These are phyloP conservation scores for Arachnomyces sp. DNA, from an alignment of 2,329 filamentous ascomycete species.

Conservation along the genomic window DNA sequence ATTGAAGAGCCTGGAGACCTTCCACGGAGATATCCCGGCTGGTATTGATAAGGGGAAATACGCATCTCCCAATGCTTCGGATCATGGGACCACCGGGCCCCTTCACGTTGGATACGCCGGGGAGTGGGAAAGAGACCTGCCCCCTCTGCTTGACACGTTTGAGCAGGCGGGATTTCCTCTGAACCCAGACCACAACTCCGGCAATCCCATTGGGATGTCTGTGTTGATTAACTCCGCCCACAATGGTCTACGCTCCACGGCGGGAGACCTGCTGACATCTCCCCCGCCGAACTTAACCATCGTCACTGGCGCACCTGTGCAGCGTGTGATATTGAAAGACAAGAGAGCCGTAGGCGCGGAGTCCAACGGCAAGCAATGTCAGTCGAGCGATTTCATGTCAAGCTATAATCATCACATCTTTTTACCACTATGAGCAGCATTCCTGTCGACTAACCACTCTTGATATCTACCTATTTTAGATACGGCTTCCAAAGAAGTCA, in stretches of 20 bases:
- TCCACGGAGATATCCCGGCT: constrained; percentile 36
- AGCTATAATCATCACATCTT: not conserved
- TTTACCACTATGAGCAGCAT: too few relatives aligned
- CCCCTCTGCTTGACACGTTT: constrained; percentile 40
- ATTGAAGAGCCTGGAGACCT: constrained; percentile 49
- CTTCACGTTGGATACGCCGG: constrained; percentile 43
- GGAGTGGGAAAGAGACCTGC: constrained; percentile 45
- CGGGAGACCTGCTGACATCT: constrained; percentile 42
- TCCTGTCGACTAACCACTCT: constrained; percentile 1
- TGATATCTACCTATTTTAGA: constrained; percentile 15
- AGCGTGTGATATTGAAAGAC: constrained; percentile 41
- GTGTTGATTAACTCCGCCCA: constrained; percentile 44
- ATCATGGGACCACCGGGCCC: constrained; percentile 46
- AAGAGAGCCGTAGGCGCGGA: constrained; percentile 42
- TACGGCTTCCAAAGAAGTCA: constrained; percentile 31
- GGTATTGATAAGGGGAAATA: constrained; percentile 41
- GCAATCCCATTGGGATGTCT: constrained; percentile 51
- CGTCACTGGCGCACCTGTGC: constrained; percentile 42
- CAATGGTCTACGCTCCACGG: constrained; percentile 44
- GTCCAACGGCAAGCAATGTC: constrained; percentile 34
- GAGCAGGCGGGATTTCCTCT: constrained; percentile 42
- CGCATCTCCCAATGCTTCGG: constrained; percentile 33
- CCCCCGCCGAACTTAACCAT: constrained; percentile 47
- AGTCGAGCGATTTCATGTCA: constrained; percentile 10
- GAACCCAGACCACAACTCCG: constrained; percentile 52